Conservation (phyloP, 2,329 filamentous ascomycete species). For the Epichloe scottii region DNA sequence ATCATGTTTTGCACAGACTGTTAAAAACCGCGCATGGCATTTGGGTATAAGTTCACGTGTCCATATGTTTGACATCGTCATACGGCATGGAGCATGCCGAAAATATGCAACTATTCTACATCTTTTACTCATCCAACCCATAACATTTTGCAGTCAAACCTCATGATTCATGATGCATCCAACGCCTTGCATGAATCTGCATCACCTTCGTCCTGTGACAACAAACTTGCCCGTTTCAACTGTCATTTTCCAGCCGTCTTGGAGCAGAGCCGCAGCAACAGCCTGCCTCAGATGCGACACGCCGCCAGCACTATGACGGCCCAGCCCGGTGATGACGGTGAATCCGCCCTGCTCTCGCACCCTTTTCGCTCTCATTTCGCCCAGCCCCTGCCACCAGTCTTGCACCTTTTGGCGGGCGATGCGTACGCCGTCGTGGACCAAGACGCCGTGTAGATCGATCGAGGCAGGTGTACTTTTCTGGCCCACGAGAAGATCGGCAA, state of each 20-base stretch:
- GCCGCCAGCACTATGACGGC: slow-evolving; percentile 66
- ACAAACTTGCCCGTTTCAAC: slow-evolving; percentile 57
- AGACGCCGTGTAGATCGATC: slow-evolving; percentile 75
- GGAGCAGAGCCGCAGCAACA: slow-evolving; percentile 61
- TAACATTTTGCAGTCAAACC: too few species aligned
- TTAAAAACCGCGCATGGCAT: too few species aligned
- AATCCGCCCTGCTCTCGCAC: slow-evolving; percentile 40
- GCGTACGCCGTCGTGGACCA: slow-evolving; percentile 65
- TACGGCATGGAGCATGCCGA: too few species aligned
- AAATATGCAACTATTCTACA: too few species aligned
- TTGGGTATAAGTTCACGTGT: too few species aligned
- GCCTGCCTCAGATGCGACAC: slow-evolving; percentile 65
- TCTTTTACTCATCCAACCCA: too few species aligned
- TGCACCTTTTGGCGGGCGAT: slow-evolving; percentile 58
- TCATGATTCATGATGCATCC: too few species aligned
- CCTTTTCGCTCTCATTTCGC: slow-evolving; percentile 44
- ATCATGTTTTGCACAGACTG: too few species aligned
- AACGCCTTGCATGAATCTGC: too few species aligned
- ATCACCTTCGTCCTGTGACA: slow-evolving; percentile 46
- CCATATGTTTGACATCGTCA: too few species aligned
- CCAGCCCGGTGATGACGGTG: slow-evolving; percentile 69
- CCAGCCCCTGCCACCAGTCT: slow-evolving; percentile 64
- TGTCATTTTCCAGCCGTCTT: slow-evolving; percentile 75
- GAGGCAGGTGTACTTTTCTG: slow-evolving; percentile 46
- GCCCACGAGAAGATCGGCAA: slow-evolving; percentile 59